Evolutionary conservation across 139 green algal species (phyloP), one percentile per base, ranked within the genome.

Genomic region (Mychonastes homosphaera): DNA sequence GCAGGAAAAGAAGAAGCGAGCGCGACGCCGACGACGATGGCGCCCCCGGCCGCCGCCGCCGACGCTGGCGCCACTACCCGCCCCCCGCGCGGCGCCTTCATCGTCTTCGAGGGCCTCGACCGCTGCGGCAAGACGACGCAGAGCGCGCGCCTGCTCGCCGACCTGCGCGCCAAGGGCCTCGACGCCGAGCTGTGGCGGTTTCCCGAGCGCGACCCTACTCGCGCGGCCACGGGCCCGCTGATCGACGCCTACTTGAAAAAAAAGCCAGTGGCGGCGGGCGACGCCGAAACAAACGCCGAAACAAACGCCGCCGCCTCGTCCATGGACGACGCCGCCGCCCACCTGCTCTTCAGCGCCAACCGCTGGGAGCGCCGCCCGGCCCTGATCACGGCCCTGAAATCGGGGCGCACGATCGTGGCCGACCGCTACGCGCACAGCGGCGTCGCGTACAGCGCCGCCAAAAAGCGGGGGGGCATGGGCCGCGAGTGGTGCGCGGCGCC

Each of bases 61-160:
- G n/a, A n/a, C n/a, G n/a, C n/a, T n/a, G n/a, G n/a, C n/a, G n/a
- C n/a, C n/a, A n/a, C n/a, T n/a, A n/a, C n/a, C n/a, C n/a, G 23
- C 19, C 33, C 18, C 2, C 38, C 64, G 2, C 74, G 88, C 19
- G 90, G 90, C 9, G 89, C 89, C 3, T 91, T 97, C 35, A 89
- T 97, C 27, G 62, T 97, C 16, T 87, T 98, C 27, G 92, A 99
- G 56, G 92, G 92, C 35, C 69, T 87, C 2, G 92, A 99, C 65
- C 57, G 92, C 0, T 89, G 83, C 39, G 92, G 92, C 24, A 99
- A 99, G 70, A 93, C 72, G n/a, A 97, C 92, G 3, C 92, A 99
- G 58, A 79, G 62, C 27, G 41, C 64, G 24, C 67, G 74, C 51
- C 69, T 99, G 6, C 78, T 91, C 6, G 65, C 87, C 24, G 28